Conservation (phyloP, 2,329 filamentous ascomycete species). For the Pseudocercospora crystallina region DNA sequence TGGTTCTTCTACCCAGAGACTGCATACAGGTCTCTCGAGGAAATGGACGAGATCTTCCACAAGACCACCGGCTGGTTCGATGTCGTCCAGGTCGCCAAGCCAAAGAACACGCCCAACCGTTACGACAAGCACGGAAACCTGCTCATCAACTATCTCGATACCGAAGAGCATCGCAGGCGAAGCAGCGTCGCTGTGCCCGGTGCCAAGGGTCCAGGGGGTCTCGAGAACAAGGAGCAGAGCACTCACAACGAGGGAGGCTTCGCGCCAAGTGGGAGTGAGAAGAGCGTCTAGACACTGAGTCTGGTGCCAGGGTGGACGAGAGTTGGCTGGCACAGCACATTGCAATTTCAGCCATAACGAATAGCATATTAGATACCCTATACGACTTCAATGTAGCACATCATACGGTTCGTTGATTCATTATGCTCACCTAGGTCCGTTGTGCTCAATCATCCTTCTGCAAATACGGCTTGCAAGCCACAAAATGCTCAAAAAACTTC, state of each 20-base stretch:
- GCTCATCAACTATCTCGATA: conserved; percentile 51
- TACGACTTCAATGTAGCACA: too few species aligned
- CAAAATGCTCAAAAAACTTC: conserved; percentile 37
- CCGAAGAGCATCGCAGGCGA: conserved; percentile 23
- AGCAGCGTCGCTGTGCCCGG: conserved; percentile 10
- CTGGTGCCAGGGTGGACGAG: too few species aligned
- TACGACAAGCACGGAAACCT: conserved; percentile 59
- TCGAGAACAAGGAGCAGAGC: conserved; percentile 20
- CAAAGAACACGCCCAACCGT: conserved; percentile 52
- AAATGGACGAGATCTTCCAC: conserved; percentile 66
- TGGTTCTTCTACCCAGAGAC: conserved; percentile 55
- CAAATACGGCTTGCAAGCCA: conserved; percentile 43
- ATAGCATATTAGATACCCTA: too few species aligned
- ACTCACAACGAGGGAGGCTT: conserved; percentile 14
- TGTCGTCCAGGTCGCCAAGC: conserved; percentile 51
- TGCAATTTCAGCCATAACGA: too few species aligned
- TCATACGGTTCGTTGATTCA: too few species aligned
- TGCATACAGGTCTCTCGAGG: conserved; percentile 62
- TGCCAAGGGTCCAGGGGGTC: conserved; percentile 3
- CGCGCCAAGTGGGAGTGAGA: conserved; percentile 17
- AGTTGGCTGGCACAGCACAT: too few species aligned
- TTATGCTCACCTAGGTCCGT: too few species aligned
- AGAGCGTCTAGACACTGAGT: conserved; percentile 4
- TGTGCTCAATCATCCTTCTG: conserved; percentile 37
- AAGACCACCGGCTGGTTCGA: conserved; percentile 52